Base-by-base conservation (phyloP, 2,329 filamentous ascomycete genomes). In the Akanthomyces muscarius region DNA sequence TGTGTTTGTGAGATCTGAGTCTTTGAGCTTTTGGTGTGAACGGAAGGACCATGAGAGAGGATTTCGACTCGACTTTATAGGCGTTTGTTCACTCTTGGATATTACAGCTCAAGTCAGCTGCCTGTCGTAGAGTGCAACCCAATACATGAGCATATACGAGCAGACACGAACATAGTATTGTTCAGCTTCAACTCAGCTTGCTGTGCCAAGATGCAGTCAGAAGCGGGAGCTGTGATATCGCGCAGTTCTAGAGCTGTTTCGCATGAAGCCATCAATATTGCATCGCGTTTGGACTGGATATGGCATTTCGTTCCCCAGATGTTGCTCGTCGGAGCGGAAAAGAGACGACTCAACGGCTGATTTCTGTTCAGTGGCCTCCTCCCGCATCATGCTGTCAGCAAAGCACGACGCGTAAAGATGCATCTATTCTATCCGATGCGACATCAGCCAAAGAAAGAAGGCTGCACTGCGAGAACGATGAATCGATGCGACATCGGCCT, bases 101-200 rank as follows among this genome's bases (percentile, higher is more conserved):
- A 45, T 30, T 2, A 13, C 25, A n/a, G 28, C 23, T 3, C 21
- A 44, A 56, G 11, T 51, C 45, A 38, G 47, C 45, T 28, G 47
- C 30, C 42, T 45, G 30, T 28, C 1, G 4, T 14, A 13, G 42
- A 25, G 21, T 45, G 36, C 56, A 47, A 50, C 30, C n/a, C 42
- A 33, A 16, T 33, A n/a, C 5, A 21, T 21, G 21, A 21, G 21
- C 21, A 21, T 21, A 21, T 21, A 21, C 33, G 33, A 33, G 33
- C 23, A 16, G 5, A 47, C 33, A 36, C 33, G 33, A 23, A 11
- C 52, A 18, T 47, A 47, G 4, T 21, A 33, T 14, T 61, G 36
- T 38, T 61, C 50, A 61, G 48, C 50, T 61, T 30, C 38, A 16
- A 45, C 38, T 60, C 47, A 45, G 57, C 57, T 60, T 36, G 25